phyloP scores from a whole-genome alignment of 2,329 filamentous ascomycete genomes.

The Trichoderma citrinoviride region DNA sequence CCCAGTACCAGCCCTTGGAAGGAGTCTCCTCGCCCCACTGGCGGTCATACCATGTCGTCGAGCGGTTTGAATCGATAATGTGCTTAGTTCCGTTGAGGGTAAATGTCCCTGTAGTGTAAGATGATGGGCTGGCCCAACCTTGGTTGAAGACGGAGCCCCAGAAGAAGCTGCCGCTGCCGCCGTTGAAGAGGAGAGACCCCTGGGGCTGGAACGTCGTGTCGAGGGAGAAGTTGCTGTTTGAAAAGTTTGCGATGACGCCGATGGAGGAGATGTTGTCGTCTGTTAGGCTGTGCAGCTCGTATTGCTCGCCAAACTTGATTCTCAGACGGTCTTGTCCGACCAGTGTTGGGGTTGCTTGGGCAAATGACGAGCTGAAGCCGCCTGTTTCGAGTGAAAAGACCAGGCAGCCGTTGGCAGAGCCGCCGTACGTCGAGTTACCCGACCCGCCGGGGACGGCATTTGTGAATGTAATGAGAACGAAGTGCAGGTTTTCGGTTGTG shows the following conservation, averaged over 20 bases:
- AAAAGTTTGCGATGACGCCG: neutral
- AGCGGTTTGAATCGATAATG: neutral
- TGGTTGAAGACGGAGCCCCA: constrained; percentile 2
- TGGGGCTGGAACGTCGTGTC: neutral
- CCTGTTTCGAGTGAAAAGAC: neutral
- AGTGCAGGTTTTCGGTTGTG: neutral
- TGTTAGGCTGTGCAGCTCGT: neutral
- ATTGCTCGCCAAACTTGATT: neutral
- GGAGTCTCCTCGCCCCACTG: neutral
- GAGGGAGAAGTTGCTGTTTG: neutral
- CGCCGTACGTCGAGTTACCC: neutral
- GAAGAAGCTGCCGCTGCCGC: neutral
- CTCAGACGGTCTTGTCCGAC: neutral
- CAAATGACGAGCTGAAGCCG: neutral
- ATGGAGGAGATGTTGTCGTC: neutral
- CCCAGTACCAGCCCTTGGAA: neutral
- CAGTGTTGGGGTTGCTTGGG: neutral
- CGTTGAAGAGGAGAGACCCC: neutral
- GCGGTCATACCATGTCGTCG: constrained; percentile 2
- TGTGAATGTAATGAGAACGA: neutral
- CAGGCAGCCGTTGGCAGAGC: neutral
- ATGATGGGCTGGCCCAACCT: neutral
- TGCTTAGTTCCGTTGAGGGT: neutral
- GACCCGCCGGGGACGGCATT: neutral
- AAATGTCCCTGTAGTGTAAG: neutral